Conservation (phyloP, 495 filamentous ascomycete genomes). For the Chaetomium fimeti region DNA sequence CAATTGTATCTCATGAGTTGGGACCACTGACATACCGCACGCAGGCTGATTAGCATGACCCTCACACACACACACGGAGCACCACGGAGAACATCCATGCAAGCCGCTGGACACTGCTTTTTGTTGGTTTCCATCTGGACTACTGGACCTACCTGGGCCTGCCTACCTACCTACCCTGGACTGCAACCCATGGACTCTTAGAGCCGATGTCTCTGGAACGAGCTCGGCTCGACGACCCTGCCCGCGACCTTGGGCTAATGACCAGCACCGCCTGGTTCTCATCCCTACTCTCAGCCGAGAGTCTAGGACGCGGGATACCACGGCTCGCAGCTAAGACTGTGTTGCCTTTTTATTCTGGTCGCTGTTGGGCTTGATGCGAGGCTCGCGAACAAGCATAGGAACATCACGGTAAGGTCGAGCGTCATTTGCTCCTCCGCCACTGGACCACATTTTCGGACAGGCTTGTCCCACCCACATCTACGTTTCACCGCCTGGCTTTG, state of each 20-base stretch:
- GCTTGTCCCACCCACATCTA: background rate
- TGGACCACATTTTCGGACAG: background rate
- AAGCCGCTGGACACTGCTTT: conserved; percentile 1
- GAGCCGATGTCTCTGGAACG: background rate
- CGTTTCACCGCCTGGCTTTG: background rate
- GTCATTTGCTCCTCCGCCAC: background rate
- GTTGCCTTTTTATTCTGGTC: conserved; percentile 6
- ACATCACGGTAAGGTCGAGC: conserved; percentile 19
- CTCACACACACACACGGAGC: background rate
- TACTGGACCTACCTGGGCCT: background rate
- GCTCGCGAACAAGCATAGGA: background rate
- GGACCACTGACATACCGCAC: conserved; percentile 32
- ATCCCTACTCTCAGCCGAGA: background rate
- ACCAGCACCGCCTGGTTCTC: background rate
- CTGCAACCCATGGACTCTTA: conserved; percentile 9
- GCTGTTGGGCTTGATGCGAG: background rate
- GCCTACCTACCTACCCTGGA: background rate
- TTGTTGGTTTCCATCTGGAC: conserved; percentile 7
- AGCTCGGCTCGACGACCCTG: background rate
- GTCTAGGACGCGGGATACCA: background rate
- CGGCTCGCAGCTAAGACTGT: background rate
- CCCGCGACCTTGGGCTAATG: background rate
- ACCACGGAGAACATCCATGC: background rate
- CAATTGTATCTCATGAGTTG: conserved; percentile 16
- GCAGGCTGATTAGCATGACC: conserved; percentile 20